Evolutionary conservation across 306 rosid genomes (phyloP).

Genomic region (Quercus parvula): DNA sequence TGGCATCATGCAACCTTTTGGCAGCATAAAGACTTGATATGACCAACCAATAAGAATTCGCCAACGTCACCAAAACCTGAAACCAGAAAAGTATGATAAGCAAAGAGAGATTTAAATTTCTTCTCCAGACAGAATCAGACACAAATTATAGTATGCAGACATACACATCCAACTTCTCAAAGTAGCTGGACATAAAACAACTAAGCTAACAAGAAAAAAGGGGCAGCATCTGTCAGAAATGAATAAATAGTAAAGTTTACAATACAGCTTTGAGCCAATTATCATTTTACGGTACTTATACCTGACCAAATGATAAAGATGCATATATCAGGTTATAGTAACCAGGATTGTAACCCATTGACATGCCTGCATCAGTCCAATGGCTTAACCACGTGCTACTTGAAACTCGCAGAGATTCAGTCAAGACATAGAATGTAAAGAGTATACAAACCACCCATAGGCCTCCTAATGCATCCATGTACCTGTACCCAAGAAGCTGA

Average conservation of each 20-base stretch:
- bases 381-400: slow-evolving; percentile 81
- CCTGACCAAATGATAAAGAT: slow-evolving; percentile 76
- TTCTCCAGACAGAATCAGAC: not conserved
- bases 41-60: slow-evolving; percentile 82
- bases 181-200: not conserved
- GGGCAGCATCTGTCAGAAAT: not conserved
- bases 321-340: slow-evolving; percentile 69
- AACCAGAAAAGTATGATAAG: slow-evolving; percentile 12
- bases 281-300: slow-evolving; percentile 18
- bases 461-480: slow-evolving; percentile 81
- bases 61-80: slow-evolving; percentile 73
- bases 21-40: slow-evolving; percentile 85
- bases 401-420: slow-evolving; percentile 77
- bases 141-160: not conserved
- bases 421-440: slow-evolving; percentile 51
- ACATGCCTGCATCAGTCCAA: slow-evolving; percentile 67
- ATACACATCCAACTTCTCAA: not conserved
- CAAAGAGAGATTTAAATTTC: not conserved
- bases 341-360: slow-evolving; percentile 43
- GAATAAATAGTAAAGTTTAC: slow-evolving; percentile 1
- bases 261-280: not conserved
- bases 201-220: not conserved
- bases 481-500: slow-evolving; percentile 38
- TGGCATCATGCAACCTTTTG: slow-evolving; percentile 74
- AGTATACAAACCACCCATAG: slow-evolving; percentile 69